Evolutionary conservation across 768 basidiomycete species (phyloP).

Genomic region (Tricholomella constricta): DNA sequence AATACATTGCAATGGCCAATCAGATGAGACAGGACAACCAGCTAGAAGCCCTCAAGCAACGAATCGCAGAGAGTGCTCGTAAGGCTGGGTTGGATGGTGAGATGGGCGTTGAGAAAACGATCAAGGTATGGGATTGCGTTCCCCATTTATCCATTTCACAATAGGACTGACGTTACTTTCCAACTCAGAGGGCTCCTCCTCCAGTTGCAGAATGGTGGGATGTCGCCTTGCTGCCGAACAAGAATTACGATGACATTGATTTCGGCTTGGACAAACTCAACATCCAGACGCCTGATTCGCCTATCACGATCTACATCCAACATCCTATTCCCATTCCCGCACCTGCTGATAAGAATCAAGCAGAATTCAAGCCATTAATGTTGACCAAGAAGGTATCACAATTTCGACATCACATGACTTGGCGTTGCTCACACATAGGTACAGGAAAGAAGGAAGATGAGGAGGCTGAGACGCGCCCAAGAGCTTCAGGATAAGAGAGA

Average conservation of each 20-base stretch:
- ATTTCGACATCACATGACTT: background rate
- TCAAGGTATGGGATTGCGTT: constrained; percentile 58
- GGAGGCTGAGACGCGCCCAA: constrained; percentile 83
- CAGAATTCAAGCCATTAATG: constrained; percentile 82
- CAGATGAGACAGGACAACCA: constrained; percentile 74
- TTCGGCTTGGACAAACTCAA: constrained; percentile 59
- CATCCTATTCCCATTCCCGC: constrained; percentile 97
- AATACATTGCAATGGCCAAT: constrained; percentile 76
- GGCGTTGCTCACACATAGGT: constrained; percentile 17
- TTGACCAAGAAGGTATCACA: constrained; percentile 80
- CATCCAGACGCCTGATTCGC: constrained; percentile 67
- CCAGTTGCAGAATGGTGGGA: constrained; percentile 99
- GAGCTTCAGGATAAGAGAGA: constrained; percentile 95
- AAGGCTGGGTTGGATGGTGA: constrained; percentile 96
- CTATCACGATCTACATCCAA: constrained; percentile 90
- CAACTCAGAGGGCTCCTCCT: constrained; percentile 71
- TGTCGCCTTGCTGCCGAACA: constrained; percentile 75
- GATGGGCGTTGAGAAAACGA: constrained; percentile 86
- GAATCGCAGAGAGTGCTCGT: constrained; percentile 89
- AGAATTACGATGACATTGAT: constrained; percentile 75
- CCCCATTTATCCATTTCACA: background rate
- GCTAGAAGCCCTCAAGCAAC: constrained; percentile 87
- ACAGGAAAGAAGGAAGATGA: constrained; percentile 95
- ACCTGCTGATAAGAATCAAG: constrained; percentile 82
- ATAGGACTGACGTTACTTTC: background rate